These are phyloP conservation scores for Daldinia sp. DNA, from an alignment of 2,329 filamentous ascomycete species.

Conservation along the genomic window DNA sequence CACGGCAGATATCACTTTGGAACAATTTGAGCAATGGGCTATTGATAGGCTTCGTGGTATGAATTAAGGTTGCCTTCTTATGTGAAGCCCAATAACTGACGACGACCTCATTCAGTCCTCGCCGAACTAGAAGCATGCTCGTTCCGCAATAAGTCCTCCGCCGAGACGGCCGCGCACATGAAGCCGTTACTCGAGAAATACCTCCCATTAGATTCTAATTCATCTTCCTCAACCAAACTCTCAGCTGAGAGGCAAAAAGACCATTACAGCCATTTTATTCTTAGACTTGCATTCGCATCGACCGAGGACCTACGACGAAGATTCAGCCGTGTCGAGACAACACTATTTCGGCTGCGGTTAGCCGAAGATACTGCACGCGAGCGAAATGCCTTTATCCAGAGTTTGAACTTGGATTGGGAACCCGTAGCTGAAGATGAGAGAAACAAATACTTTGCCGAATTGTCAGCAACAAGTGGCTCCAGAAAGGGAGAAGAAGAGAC, in stretches of 20 bases:
- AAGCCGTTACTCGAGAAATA: constrained; percentile 84
- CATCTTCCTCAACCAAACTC: constrained; percentile 60
- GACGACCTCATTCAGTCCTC: constrained; percentile 67
- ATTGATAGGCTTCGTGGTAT: constrained; percentile 88
- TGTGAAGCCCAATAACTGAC: constrained; percentile 34
- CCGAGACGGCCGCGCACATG: constrained; percentile 87
- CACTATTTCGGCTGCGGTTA: constrained; percentile 87
- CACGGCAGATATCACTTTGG: constrained; percentile 92
- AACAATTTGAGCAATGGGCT: constrained; percentile 99
- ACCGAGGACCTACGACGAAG: constrained; percentile 91
- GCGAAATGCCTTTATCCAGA: constrained; percentile 79
- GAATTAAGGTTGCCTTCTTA: constrained; percentile 29
- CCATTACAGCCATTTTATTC: constrained; percentile 97
- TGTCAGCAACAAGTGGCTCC: constrained; percentile 63
- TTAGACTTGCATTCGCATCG: constrained; percentile 89
- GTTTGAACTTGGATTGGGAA: constrained; percentile 86
- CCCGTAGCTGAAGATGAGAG: constrained; percentile 83
- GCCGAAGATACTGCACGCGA: constrained; percentile 81
- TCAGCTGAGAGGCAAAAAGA: constrained; percentile 87
- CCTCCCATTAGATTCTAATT: constrained; percentile 49
- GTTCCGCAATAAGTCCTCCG: constrained; percentile 88
- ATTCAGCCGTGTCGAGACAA: constrained; percentile 87
- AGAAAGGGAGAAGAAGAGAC: constrained; percentile 76
- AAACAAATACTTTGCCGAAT: constrained; percentile 68
- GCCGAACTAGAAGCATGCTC: constrained; percentile 93